Base-by-base conservation (phyloP, 2,329 filamentous ascomycete species). In the Metarhizium anisopliae region DNA sequence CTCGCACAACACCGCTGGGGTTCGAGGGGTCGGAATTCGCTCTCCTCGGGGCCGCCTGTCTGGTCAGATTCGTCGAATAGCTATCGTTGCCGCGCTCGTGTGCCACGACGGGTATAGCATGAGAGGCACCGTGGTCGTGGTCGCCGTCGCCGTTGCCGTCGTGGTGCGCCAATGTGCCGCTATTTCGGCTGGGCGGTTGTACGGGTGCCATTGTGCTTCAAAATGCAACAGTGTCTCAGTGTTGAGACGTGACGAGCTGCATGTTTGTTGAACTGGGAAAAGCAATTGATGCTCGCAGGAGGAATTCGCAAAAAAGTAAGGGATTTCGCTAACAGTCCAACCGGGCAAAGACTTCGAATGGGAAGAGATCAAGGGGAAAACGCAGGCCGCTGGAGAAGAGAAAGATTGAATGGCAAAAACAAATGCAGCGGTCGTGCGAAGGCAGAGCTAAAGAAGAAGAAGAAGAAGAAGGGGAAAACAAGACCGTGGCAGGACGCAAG, bases 201-300 rank as follows among this genome's bases (percentile, higher is more conserved):
- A 42, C 45, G 14, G 61, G 60, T 58, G 63, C 61, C 67, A 70
- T 70, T 52, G 18, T 61, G 54, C 53, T 45, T 54, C 29, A 13
- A 20, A 49, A 25, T 36, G 42, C 42, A 29, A 47, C 7, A 35
- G 51, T 52, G 57, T 52, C 58, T 61, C 60, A 60, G 60, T 66
- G 68, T 68, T 58, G 63, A 60, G 57, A 60, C 52, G 47, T 18
- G 30, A 47, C 40, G 42, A 38, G n/a, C 11, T 6, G 40, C 16
- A 49, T 52, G 14, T 32, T 13, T 30, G 45, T 30, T 30, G 7
- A 18, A 6, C 45, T 47, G 43, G 18, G 7, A 47, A 35, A 25
- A 25, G 5, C 25, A 49, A 49, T 49, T 13, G 45, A 47, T 10
- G 45, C 5, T 13, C 20, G 45, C 38, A 16, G 14, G 4, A 40